Evolutionary conservation across 805 yeast genomes (phyloP).

Genomic region (Candida ficus): DNA sequence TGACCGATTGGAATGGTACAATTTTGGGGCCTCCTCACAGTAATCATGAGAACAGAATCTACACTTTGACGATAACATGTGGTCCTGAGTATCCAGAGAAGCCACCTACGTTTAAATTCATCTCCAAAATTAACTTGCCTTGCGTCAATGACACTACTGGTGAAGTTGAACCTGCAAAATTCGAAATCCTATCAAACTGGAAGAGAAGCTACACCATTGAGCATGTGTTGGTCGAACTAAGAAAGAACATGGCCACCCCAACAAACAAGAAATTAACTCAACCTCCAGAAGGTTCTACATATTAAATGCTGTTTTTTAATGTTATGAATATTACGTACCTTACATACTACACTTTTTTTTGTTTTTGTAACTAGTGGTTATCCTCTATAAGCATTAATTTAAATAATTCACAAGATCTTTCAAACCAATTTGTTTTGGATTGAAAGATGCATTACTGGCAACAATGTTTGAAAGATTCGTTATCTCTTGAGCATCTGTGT

Average conservation of each 20-base stretch:
- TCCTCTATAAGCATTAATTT: neutral
- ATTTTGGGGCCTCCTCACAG: conserved; percentile 95
- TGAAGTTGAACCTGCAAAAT: conserved; percentile 43
- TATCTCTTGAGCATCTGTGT: conserved; percentile 6
- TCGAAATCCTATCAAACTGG: conserved; percentile 76
- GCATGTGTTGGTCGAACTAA: conserved; percentile 78
- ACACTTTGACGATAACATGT: conserved; percentile 75
- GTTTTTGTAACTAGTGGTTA: neutral
- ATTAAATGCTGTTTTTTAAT: no score
- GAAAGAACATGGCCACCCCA: conserved; percentile 86
- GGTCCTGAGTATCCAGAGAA: conserved; percentile 81
- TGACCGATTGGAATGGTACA: conserved; percentile 98
- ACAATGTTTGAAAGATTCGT: conserved; percentile 2
- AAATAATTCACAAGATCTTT: conserved; percentile 3
- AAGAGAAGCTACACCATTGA: conserved; percentile 90
- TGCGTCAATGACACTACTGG: conserved; percentile 76
- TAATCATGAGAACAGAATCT: conserved; percentile 88
- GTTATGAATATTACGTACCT: no score
- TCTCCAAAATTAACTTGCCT: conserved; percentile 84
- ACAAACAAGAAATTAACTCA: conserved; percentile 81
- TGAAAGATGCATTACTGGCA: conserved; percentile 4
- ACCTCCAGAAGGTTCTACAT: conserved; percentile 85
- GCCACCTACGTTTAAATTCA: conserved; percentile 81
- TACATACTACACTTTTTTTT: no score
- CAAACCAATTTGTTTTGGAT: conserved; percentile 1